Base-by-base conservation (phyloP, 2,329 filamentous ascomycete species). In the Lojkania enalia region DNA sequence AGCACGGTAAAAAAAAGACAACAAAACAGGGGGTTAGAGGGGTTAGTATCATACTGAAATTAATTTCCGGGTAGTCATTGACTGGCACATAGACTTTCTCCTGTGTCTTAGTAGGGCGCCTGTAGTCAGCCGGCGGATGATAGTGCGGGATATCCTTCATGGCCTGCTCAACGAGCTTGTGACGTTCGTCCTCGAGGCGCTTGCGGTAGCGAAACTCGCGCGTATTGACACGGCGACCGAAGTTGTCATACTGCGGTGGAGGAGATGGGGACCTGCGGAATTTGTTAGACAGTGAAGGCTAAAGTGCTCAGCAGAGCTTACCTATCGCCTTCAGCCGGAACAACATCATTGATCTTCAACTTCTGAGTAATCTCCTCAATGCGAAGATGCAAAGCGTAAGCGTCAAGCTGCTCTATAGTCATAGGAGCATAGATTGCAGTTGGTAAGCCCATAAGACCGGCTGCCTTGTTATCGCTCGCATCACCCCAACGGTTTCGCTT, bases 11-110 rank as follows among this genome's bases (percentile, higher is more conserved):
- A 76, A 57, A 51, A 46, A 49, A 71, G 77, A 74, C 77, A 66
- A 57, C 36, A 63, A 62, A 66, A 72, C 70, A 71, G 70, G 69
- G 70, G 51, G 65, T 66, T 66, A 66, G 84, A 90, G 90, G 90
- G 90, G 96, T 96, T 96, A 91, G 86, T 91, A 94, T 92, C 92
- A 92, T 96, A 99, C 94, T 99, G 90, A 99, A 99, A 87, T 99
- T 99, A 86, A 99, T 97, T 76, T 99, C 94, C 81, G 94, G 94
- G 74, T 99, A 99, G 76, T 99, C 94, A 84, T 99, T 99, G 79
- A 99, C 94, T 72, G 94, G 94, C 74, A 99, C 94, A 73, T 99
- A 99, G 87, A 99, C 95, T 82, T 99, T 99, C 82, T 99, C 94
- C 77, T 99, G 94, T 71, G 94, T 99, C 87, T 99, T 99, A 72